phyloP scores from a whole-genome alignment of 768 basidiomycete genomes.

The Neoboletus magnificus region DNA sequence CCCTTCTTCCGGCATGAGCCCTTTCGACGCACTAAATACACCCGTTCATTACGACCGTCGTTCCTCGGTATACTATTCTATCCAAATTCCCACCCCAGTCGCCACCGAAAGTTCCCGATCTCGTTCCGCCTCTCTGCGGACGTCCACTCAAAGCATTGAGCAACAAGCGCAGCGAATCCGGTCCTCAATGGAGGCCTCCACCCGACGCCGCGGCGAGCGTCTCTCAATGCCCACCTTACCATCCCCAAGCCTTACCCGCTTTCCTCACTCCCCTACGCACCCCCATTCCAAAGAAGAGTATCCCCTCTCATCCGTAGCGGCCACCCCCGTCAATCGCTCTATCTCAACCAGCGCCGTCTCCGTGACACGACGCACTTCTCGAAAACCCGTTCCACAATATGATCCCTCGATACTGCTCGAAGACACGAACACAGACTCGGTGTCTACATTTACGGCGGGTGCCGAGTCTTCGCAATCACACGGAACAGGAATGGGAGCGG shows the following conservation, averaged over 20 bases:
- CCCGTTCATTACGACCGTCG: constrained; percentile 19
- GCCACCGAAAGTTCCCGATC: constrained; percentile 5
- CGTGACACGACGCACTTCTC: constrained; percentile 33
- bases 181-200: constrained; percentile 30
- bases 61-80: constrained; percentile 18
- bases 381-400: constrained; percentile 60
- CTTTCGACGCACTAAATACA: constrained; percentile 18
- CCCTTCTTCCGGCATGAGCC: constrained; percentile 14
- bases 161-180: constrained; percentile 32
- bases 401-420: constrained; percentile 31
- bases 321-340: constrained; percentile 26
- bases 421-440: constrained; percentile 19
- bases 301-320: constrained; percentile 21
- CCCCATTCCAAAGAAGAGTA: constrained; percentile 29
- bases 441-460: constrained; percentile 19
- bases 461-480: constrained; percentile 31
- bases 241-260: constrained; percentile 10
- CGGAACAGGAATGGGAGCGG: constrained; percentile 16
- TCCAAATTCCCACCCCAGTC: constrained; percentile 4
- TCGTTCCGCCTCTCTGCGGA: constrained; percentile 7
- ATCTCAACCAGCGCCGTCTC: constrained; percentile 26
- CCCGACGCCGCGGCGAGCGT: constrained; percentile 24
- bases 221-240: constrained; percentile 30
- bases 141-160: constrained; percentile 22
- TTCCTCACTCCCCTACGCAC: constrained; percentile 14